A percentile compares a stretch with the other conserved stretches of the same genome.
Conservation (phyloP, 192 early-diverging fungal species). For the Podila epigama region DNA sequence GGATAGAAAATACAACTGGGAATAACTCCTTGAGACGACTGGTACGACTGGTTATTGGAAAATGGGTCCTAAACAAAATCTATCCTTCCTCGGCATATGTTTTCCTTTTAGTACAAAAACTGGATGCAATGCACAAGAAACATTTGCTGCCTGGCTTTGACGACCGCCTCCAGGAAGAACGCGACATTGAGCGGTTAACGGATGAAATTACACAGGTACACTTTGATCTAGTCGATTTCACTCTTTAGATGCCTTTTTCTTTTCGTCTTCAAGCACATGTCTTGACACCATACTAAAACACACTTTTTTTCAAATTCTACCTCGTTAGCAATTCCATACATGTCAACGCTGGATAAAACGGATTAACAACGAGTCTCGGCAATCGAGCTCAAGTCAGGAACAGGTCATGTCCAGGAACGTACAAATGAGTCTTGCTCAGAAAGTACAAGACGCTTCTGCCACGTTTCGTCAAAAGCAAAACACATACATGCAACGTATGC, state of each 20-base stretch:
- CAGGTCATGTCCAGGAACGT: conserved; percentile 82
- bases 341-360: conserved; percentile 82
- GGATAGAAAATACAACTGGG: conserved; percentile 6
- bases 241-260: neutral
- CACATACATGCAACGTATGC: conserved; percentile 83
- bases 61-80: too few relatives aligned
- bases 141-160: conserved; percentile 95
- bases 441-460: conserved; percentile 85
- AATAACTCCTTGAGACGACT: neutral
- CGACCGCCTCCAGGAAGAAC: conserved; percentile 80
- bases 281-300: neutral
- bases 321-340: conserved; percentile 77
- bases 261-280: neutral
- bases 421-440: conserved; percentile 86
- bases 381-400: conserved; percentile 64
- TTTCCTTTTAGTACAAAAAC: conserved; percentile 60
- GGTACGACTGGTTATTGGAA: too few relatives aligned
- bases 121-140: conserved; percentile 86
- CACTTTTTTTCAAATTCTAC: neutral
- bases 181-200: conserved; percentile 83
- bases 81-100: conserved; percentile 5
- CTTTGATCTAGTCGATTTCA: neutral
- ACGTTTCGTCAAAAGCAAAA: conserved; percentile 91
- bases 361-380: conserved; percentile 63
- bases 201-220: conserved; percentile 83